A percentile compares a stretch with the other conserved stretches of the same genome.
Conservation (phyloP, 495 filamentous ascomycete species). For the Aspergillus egyptiacus region DNA sequence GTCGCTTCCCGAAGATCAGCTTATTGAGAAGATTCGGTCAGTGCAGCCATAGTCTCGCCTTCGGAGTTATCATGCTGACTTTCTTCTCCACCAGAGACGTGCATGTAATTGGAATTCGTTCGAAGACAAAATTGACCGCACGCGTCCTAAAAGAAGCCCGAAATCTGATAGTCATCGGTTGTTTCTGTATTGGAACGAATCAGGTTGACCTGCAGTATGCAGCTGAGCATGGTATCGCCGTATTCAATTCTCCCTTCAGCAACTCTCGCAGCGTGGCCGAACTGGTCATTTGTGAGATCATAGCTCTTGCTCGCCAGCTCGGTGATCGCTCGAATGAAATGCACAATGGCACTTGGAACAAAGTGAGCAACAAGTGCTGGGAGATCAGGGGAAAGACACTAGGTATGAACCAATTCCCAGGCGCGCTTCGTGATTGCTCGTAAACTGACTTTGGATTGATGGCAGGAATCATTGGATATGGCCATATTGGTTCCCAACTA, state of each 20-base stretch:
- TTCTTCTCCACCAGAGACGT: constrained; percentile 58
- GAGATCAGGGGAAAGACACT: constrained; percentile 97
- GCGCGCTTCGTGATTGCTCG: not conserved
- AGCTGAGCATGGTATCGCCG: constrained; percentile 84
- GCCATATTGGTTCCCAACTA: constrained; percentile 94
- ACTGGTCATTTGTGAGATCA: constrained; percentile 90
- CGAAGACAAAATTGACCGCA: constrained; percentile 90
- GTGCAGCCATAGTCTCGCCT: constrained; percentile 22
- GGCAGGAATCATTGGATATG: constrained; percentile 87
- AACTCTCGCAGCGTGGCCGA: constrained; percentile 97
- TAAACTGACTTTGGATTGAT: constrained; percentile 3
- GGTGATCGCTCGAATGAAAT: constrained; percentile 92
- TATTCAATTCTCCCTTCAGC: constrained; percentile 98
- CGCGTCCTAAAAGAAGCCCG: constrained; percentile 82
- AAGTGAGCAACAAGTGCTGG: constrained; percentile 94
- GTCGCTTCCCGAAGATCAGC: constrained; percentile 82
- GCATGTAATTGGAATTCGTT: constrained; percentile 96
- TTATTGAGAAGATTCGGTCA: constrained; percentile 95
- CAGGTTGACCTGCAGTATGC: constrained; percentile 94
- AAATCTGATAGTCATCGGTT: constrained; percentile 91
- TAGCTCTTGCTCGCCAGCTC: constrained; percentile 82
- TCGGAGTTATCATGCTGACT: constrained; percentile 5
- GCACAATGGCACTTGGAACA: constrained; percentile 95
- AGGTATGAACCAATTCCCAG: constrained; percentile 40
- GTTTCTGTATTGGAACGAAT: constrained; percentile 99